Evolutionary conservation across 305 asterid species (phyloP), one percentile per base, ranked within the genome.

Genomic region (Rubia occidens): DNA sequence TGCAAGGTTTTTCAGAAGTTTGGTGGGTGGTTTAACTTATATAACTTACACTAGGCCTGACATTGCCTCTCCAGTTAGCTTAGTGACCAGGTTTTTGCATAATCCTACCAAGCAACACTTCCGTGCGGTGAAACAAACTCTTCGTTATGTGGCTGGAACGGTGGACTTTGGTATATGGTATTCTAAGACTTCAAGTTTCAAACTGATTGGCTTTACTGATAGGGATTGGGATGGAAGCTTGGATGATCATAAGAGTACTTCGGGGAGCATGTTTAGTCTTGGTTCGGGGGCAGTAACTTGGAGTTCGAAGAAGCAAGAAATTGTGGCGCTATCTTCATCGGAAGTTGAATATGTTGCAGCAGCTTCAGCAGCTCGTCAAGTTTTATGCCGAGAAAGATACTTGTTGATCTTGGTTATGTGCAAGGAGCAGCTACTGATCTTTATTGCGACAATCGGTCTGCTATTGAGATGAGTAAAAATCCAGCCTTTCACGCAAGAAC

Each of bases 391-490:
- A 70, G 69, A 1, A 75, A 60, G 66, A 14, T 75, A 3, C 29
- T 73, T 17, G 64, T 0, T n/a, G 64, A 67, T 43, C 54, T 66
- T 59, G 66, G 60, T 29, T 44, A 69, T 29, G 71, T 13, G 60
- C 47, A 69, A 60, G 32, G 59, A 8, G 55, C 64, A 64, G 63
- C 45, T 26, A 55, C 75, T 6, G 0, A 55, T 32, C 70, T 70
- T 14, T 64, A 53, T 63, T 75, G 69, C 21, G 64, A 64, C 15
- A 70, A 75, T n/a, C 53, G 53, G 13, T 6, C 45, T 42, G 39
- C 71, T 9, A 74, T 62, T 8, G 24, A 66, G 11, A 69, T 69
- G 68, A 64, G 68, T 42, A 75, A 43, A 11, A 75, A 70, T 47
- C 74, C 13, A n/a, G 45, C 21, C 7, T 64, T 75, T 24, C 61